phyloP scores from a whole-genome alignment of 2,329 filamentous ascomycete genomes.

The Cordyceps javanica region DNA sequence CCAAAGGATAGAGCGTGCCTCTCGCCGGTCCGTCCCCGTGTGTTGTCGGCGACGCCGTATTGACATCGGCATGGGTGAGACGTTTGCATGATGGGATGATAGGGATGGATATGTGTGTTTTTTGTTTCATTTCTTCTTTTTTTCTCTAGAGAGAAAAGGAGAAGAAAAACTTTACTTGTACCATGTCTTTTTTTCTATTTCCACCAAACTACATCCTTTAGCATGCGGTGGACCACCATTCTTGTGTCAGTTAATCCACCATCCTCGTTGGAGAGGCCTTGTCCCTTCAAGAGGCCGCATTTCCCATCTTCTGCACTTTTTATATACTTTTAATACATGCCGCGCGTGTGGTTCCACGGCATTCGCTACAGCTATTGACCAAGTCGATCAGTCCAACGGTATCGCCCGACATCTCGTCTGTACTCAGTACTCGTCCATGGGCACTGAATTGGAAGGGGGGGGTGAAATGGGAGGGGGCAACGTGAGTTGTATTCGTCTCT shows the following conservation, averaged over 20 bases:
- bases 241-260: too few relatives aligned
- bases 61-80: neutral
- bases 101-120: slow-evolving; percentile 1
- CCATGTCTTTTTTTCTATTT: neutral
- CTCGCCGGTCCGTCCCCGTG: too few relatives aligned
- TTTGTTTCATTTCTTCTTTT: neutral
- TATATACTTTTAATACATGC: slow-evolving; percentile 4
- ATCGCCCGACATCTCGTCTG: neutral
- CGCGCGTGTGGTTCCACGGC: neutral
- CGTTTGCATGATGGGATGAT: slow-evolving; percentile 3
- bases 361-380: too few relatives aligned
- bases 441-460: neutral
- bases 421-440: too few relatives aligned
- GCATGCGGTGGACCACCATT: neutral
- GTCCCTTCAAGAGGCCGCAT: neutral
- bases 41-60: neutral
- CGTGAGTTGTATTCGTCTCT: slow-evolving; percentile 1
- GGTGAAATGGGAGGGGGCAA: neutral
- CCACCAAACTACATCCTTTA: neutral
- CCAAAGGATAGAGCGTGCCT: too few relatives aligned
- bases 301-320: neutral
- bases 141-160: neutral
- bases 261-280: too few relatives aligned
- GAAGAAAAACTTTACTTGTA: neutral
- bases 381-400: too few relatives aligned